phyloP scores from a whole-genome alignment of 2,329 filamentous ascomycete species.

The Fusarium sororula region DNA sequence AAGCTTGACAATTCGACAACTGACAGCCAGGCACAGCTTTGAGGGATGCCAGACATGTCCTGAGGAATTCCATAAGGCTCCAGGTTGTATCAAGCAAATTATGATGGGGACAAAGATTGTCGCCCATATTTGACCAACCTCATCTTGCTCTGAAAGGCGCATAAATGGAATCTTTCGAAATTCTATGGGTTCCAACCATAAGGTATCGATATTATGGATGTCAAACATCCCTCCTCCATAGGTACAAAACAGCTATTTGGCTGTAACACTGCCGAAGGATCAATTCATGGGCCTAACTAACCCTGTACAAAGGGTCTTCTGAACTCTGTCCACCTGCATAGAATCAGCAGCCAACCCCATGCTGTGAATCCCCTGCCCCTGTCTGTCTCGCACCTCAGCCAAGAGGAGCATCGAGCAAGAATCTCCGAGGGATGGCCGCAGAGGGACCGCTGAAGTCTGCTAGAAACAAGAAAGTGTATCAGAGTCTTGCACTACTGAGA shows the following conservation, averaged over 20 bases:
- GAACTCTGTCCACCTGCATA: constrained; percentile 2
- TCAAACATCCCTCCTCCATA: background rate
- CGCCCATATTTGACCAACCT: background rate
- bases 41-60: background rate
- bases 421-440: constrained; percentile 31
- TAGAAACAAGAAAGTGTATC: background rate
- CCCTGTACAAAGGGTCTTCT: constrained; percentile 27
- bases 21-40: constrained; percentile 17
- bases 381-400: constrained; percentile 10
- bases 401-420: constrained; percentile 16
- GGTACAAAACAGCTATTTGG: background rate
- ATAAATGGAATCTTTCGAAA: background rate
- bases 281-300: background rate
- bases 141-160: background rate
- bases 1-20: constrained; percentile 1
- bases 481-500: background rate
- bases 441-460: constrained; percentile 7
- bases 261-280: background rate
- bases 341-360: constrained; percentile 5
- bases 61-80: background rate
- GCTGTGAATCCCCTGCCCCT: constrained; percentile 20
- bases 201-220: background rate
- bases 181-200: background rate
- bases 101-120: background rate
- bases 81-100: background rate